Conservation (phyloP, 2,329 filamentous ascomycete genomes). For the Exophiala mesophila region DNA sequence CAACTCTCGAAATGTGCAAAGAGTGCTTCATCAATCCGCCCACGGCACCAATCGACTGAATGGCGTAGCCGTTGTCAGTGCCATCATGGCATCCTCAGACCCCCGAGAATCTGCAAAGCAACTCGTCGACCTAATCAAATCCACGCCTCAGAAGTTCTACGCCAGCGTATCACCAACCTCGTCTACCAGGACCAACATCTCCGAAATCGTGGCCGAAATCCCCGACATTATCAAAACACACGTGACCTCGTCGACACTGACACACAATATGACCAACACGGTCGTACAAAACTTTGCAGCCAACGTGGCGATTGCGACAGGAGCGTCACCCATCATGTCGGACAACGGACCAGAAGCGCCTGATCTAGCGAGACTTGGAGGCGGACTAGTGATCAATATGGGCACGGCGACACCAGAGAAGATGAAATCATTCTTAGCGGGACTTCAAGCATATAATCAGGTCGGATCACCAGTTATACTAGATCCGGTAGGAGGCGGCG, state of each 20-base stretch:
- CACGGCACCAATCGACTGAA: constrained; percentile 48
- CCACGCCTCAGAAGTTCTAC: constrained; percentile 30
- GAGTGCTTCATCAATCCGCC: constrained; percentile 67
- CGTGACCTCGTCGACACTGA: constrained; percentile 62
- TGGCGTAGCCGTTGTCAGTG: constrained; percentile 84
- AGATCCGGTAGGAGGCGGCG: constrained; percentile 87
- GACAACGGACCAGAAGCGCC: constrained; percentile 76
- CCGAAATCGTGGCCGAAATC: constrained; percentile 33
- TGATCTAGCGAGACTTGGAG: constrained; percentile 72
- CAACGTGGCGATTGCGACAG: constrained; percentile 74
- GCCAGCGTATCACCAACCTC: constrained; percentile 28
- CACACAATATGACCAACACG: constrained; percentile 96
- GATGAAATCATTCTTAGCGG: constrained; percentile 65
- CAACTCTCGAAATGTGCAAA: constrained; percentile 68
- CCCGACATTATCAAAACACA: constrained; percentile 56
- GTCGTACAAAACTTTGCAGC: constrained; percentile 95
- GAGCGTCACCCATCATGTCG: constrained; percentile 90
- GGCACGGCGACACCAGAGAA: constrained; percentile 78
- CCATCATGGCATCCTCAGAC: constrained; percentile 69
- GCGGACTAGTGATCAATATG: constrained; percentile 88
- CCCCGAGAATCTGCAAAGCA: constrained; percentile 59
- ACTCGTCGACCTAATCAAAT: constrained; percentile 54
- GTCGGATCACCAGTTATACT: constrained; percentile 71
- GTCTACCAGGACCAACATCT: constrained; percentile 22
- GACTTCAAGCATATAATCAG: constrained; percentile 75